These are phyloP conservation scores for Sporisorium reilianum DNA, from an alignment of 1,284 basidiomycete genomes.

Conservation along the genomic window DNA sequence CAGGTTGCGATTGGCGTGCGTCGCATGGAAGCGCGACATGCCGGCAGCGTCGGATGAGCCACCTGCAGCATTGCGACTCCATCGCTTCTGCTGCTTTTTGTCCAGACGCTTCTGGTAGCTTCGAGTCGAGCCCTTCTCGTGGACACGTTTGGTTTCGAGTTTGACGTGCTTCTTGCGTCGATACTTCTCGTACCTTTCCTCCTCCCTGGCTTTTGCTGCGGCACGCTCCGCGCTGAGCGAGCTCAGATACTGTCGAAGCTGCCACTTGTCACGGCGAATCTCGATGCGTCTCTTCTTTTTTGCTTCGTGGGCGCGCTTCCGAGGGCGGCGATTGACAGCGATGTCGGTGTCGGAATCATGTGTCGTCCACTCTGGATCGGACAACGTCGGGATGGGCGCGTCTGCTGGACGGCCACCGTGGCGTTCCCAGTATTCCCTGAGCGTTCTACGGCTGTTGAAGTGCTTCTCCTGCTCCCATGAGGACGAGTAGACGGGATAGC, in stretches of 20 bases:
- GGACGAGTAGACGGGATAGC: slow-evolving; percentile 40
- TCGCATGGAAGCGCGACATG: slow-evolving; percentile 12
- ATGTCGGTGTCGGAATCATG: slow-evolving; percentile 44
- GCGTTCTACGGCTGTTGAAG: slow-evolving; percentile 26
- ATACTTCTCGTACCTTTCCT: slow-evolving; percentile 17
- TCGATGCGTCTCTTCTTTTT: slow-evolving; percentile 31
- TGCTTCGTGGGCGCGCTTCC: slow-evolving; percentile 38
- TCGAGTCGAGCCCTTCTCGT: slow-evolving; percentile 28
- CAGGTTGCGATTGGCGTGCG: slow-evolving; percentile 22
- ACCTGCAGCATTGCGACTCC: slow-evolving; percentile 11
- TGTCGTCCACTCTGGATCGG: slow-evolving; percentile 5
- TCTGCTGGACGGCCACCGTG: slow-evolving; percentile 38
- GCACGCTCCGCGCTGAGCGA: slow-evolving; percentile 22
- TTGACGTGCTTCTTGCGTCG: slow-evolving; percentile 11
- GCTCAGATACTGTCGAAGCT: slow-evolving; percentile 16
- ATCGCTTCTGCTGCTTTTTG: slow-evolving; percentile 21
- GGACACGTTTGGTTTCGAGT: slow-evolving; percentile 21
- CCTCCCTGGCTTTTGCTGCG: slow-evolving; percentile 10
- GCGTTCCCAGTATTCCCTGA: slow-evolving; percentile 41
- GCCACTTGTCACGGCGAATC: slow-evolving; percentile 35
- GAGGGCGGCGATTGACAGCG: slow-evolving; percentile 32
- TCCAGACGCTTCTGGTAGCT: slow-evolving; percentile 29
- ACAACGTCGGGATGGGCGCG: background rate
- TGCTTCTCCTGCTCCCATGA: slow-evolving; percentile 40
- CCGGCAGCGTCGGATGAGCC: slow-evolving; percentile 9